Evolutionary conservation across 2,329 filamentous ascomycete species (phyloP), one percentile per base, ranked within the genome.

Genomic region (Pseudocercospora crystallina): DNA sequence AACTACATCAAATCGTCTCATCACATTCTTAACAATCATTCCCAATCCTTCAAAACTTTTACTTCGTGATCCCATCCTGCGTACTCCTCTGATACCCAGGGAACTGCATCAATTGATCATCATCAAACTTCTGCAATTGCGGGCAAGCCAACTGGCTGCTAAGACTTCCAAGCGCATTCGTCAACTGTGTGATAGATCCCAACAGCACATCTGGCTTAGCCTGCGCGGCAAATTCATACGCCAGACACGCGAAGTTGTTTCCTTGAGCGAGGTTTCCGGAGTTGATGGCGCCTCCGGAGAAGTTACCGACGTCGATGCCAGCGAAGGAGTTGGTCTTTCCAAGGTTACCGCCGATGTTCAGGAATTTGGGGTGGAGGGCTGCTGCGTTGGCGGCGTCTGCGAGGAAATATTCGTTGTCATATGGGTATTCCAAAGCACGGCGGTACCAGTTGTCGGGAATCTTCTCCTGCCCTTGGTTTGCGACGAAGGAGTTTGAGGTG

Each of bases 251-350:
- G 5, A 71, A 61, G 48, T 69, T 70, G 60, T 72, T 69, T 8
- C 65, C 68, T 37, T 62, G 43, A 39, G 61, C 45, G 2, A 64
- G 49, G 30, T 54, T 56, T 10, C 47, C 49, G 13, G 46, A 37
- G 56, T 76, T 78, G 54, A 74, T 71, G 1, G 79, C 61, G 17
- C 72, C 73, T 9, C 65, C 65, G 12, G 69, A 72, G 9, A 75
- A 49, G 39, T 72, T 59, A 8, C 38, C 49, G 4, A 71, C 54
- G 46, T 73, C 59, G 26, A 73, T 48, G 5, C 67, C 67, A 20
- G 62, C 61, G 55, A 71, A 71, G 34, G 64, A 65, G 57, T 71
- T 67, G 9, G 57, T 54, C 15, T 61, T 65, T 38, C 69, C 68
- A 11, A 59, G 48, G 61, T 71, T 63, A 61, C 71, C 70, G 29